phyloP scores from a whole-genome alignment of 331 rosid genomes.

The Phaseolus coccineus region DNA sequence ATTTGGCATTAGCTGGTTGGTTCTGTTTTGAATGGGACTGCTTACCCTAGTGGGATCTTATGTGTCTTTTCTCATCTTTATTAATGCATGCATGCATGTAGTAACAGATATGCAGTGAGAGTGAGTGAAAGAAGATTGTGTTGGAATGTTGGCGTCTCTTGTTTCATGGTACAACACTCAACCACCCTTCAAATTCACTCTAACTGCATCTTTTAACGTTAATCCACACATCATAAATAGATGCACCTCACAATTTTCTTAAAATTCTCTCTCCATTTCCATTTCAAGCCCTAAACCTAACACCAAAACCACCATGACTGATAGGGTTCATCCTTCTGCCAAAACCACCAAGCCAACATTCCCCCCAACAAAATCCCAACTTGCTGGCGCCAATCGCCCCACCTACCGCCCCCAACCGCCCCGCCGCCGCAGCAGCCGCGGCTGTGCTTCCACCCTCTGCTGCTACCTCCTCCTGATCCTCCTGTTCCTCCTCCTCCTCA shows the following conservation, averaged over 20 bases:
- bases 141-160: conserved; percentile 50
- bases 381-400: conserved; percentile 70
- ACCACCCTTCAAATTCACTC: background rate
- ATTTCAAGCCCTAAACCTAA: no score
- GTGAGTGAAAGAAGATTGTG: conserved; percentile 21
- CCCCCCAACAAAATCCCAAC: conserved; percentile 72
- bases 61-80: background rate
- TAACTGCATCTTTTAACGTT: background rate
- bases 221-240: background rate
- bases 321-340: conserved; percentile 69
- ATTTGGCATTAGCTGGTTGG: conserved; percentile 45
- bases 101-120: background rate
- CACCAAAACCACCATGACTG: conserved; percentile 58
- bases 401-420: conserved; percentile 76
- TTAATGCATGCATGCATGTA: background rate
- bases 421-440: conserved; percentile 59
- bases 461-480: conserved; percentile 62
- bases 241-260: background rate
- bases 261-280: background rate
- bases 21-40: conserved; percentile 29
- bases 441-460: conserved; percentile 69
- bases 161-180: background rate
- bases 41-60: conserved; percentile 20
- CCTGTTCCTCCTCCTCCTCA: conserved; percentile 55
- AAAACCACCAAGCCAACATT: conserved; percentile 57